Evolutionary conservation across 345 rosid genomes (phyloP).

Genomic region (Camelina laxa): DNA sequence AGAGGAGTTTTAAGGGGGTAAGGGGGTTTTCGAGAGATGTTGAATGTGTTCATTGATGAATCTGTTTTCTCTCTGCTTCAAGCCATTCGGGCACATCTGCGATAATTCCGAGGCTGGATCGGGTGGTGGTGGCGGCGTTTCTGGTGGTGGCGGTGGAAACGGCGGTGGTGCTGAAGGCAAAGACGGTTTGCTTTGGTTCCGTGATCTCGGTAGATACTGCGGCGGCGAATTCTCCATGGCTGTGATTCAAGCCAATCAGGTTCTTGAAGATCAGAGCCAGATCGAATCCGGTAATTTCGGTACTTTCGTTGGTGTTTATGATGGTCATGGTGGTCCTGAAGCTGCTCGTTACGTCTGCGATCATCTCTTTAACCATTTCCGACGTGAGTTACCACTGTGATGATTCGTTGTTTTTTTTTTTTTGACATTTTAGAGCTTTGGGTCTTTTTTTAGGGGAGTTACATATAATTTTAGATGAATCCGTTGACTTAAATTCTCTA

Average conservation of each 20-base stretch:
- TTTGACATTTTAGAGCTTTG: background rate
- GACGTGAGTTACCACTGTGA: slow-evolving; percentile 38
- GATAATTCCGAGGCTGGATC: slow-evolving; percentile 40
- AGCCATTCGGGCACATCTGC: slow-evolving; percentile 67
- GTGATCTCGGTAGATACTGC: slow-evolving; percentile 70
- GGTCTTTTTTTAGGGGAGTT: background rate
- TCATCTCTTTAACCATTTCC: slow-evolving; percentile 74
- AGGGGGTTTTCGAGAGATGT: slow-evolving; percentile 70
- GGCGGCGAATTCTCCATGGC: slow-evolving; percentile 93
- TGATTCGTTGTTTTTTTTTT: background rate
- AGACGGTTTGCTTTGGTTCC: slow-evolving; percentile 82
- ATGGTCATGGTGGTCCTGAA: slow-evolving; percentile 93
- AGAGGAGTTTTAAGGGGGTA: slow-evolving; percentile 33
- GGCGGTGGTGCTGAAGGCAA: slow-evolving; percentile 55
- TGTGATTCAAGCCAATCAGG: slow-evolving; percentile 85
- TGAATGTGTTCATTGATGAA: slow-evolving; percentile 93
- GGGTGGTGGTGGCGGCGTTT: slow-evolving; percentile 30
- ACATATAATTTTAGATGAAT: background rate
- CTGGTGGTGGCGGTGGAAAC: slow-evolving; percentile 31
- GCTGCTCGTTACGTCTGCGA: slow-evolving; percentile 88
- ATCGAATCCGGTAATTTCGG: slow-evolving; percentile 91
- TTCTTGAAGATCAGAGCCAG: slow-evolving; percentile 88
- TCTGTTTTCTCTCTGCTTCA: slow-evolving; percentile 77
- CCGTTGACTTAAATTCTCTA: slow-evolving; percentile 29
- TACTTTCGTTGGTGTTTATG: slow-evolving; percentile 89